A percentile compares a stretch with the other conserved stretches of the same genome.
Conservation (phyloP, 345 rosid species). For the Erysimum cheiranthoides region DNA sequence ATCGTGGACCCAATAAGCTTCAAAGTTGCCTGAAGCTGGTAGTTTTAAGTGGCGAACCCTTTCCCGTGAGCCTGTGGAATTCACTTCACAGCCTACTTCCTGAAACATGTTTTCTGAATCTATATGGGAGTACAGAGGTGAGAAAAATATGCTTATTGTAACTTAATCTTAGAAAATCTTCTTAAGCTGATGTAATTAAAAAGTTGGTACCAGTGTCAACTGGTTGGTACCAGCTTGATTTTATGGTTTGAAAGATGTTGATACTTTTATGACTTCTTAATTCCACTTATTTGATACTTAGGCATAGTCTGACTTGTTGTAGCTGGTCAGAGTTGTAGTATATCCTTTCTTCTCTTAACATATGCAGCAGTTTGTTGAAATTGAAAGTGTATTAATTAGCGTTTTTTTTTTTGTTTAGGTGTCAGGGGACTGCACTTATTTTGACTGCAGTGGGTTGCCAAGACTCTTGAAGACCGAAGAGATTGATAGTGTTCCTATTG, state of each 20-base stretch:
- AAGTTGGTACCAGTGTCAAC: slow-evolving; percentile 6
- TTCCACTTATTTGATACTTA: slow-evolving; percentile 24
- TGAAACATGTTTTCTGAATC: slow-evolving; percentile 69
- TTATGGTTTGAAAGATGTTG: slow-evolving; percentile 21
- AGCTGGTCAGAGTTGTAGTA: slow-evolving; percentile 17
- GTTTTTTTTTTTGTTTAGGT: slow-evolving; percentile 59
- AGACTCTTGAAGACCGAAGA: slow-evolving; percentile 63
- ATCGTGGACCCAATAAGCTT: slow-evolving; percentile 48
- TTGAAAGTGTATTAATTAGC: slow-evolving; percentile 14
- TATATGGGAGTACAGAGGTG: slow-evolving; percentile 98
- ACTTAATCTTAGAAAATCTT: slow-evolving; percentile 13
- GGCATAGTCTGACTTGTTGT: slow-evolving; percentile 30
- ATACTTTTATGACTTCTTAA: slow-evolving; percentile 27
- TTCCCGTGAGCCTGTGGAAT: slow-evolving; percentile 81
- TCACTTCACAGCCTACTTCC: slow-evolving; percentile 69
- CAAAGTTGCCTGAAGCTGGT: slow-evolving; percentile 68
- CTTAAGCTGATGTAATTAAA: slow-evolving; percentile 12
- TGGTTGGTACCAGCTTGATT: slow-evolving; percentile 6
- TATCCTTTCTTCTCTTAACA: slow-evolving; percentile 20
- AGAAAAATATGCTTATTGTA: slow-evolving; percentile 32
- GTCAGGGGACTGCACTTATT: slow-evolving; percentile 90
- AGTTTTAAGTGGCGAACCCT: slow-evolving; percentile 86
- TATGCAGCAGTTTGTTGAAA: slow-evolving; percentile 18
- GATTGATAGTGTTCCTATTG: slow-evolving; percentile 85
- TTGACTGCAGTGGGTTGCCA: slow-evolving; percentile 88